phyloP scores from a whole-genome alignment of 2,329 filamentous ascomycete genomes.

The Xylaria sp. region DNA sequence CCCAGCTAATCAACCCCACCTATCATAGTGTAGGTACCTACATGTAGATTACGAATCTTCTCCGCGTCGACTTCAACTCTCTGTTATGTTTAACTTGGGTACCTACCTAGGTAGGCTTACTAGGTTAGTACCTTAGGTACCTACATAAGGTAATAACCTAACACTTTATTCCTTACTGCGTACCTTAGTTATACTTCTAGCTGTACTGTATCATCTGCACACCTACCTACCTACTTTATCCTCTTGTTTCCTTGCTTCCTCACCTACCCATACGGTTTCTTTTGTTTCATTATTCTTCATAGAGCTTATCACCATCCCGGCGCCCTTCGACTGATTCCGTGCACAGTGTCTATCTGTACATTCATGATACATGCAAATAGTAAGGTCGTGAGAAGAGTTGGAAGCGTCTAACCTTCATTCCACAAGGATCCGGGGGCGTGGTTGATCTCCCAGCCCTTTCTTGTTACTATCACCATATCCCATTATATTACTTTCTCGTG shows the following conservation, averaged over 20 bases:
- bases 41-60: background rate
- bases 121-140: background rate
- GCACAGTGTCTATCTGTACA: background rate
- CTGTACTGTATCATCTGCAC: background rate
- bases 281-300: conserved; percentile 6
- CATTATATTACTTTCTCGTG: background rate
- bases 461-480: background rate
- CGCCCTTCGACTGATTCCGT: background rate
- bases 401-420: conserved; percentile 23
- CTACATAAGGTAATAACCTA: too few species aligned
- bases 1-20: background rate
- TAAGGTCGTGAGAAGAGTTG: background rate
- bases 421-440: conserved; percentile 17
- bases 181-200: background rate
- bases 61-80: background rate
- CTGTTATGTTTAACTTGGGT: background rate
- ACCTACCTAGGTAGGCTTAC: background rate
- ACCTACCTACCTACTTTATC: background rate
- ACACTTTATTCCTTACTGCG: too few species aligned
- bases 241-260: background rate
- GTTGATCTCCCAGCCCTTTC: conserved; percentile 12
- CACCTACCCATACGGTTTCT: background rate
- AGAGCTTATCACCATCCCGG: background rate
- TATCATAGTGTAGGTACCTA: background rate
- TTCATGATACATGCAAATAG: background rate